Evolutionary conservation across 1,284 basidiomycete genomes (phyloP), one percentile per base, ranked within the genome.

Genomic region (Gomphus sp.): DNA sequence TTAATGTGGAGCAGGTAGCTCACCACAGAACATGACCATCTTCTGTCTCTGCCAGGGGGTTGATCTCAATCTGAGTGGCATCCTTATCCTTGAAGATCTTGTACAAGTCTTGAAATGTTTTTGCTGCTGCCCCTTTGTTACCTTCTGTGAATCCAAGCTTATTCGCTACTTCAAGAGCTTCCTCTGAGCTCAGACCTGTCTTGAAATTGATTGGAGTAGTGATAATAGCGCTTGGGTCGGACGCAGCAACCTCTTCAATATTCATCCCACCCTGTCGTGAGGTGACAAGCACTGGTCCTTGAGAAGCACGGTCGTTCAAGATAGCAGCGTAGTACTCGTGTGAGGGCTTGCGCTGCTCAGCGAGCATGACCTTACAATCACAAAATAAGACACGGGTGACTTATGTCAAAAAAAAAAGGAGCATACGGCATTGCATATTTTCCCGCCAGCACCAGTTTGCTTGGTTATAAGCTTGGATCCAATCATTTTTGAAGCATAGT

Each of bases 271-370:
- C 93, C 72, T 98, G 94, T 58, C 83, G 82, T 47, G 97, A 99
- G 25, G 90, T 90, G 62, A 99, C 94, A 59, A 99, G 81, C 31
- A 98, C 96, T 54, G 95, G 92, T 14, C 91, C 86, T 65, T 94
- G 89, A 14, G 88, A 79, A 37, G 82, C 83, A 66, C 97, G 93
- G 79, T 99, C 97, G 72, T 98, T 98, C 62, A 99, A 83, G 52
- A 99, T 84, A 36, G 97, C 97, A 58, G 96, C 90, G 71, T 99
- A 99, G 80, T 99, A 99, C 73, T 99, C 97, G 73, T 99, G 96
- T 55, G 86, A 82, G 51, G 96, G 93, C 61, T 92, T 85, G 64
- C 94, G 89, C 64, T 92, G 87, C 76, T 99, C 95, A 16, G 97
- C 97, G 60, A 99, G 81, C 97, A 99, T 99, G 68, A 99, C 86